These are phyloP conservation scores for Metarhizium brunneum DNA, from an alignment of 2,329 filamentous ascomycete species.

Conservation along the genomic window DNA sequence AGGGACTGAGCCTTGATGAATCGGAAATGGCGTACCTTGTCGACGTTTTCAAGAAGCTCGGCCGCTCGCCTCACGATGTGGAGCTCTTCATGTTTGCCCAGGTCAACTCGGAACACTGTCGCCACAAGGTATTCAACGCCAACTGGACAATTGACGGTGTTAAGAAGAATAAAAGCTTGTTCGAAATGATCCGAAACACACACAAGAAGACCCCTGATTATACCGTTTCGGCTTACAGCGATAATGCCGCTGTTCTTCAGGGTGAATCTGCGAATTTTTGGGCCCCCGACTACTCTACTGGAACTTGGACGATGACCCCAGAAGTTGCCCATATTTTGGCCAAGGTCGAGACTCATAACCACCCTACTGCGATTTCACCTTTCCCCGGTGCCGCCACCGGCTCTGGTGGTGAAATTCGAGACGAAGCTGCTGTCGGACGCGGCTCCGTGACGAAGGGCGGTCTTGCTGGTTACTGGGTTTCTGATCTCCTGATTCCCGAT, in stretches of 20 bases:
- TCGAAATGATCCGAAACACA: conserved; percentile 94
- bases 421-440: conserved; percentile 87
- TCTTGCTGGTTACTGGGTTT: conserved; percentile 87
- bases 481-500: conserved; percentile 82
- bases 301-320: conserved; percentile 79
- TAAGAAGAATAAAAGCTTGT: conserved; percentile 70
- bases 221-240: conserved; percentile 93
- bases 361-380: conserved; percentile 90
- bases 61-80: conserved; percentile 70
- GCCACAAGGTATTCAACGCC: conserved; percentile 89
- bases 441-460: conserved; percentile 91
- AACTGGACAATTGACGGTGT: conserved; percentile 90
- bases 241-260: conserved; percentile 83
- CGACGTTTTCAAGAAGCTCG: conserved; percentile 37
- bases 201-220: conserved; percentile 72
- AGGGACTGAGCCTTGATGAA: conserved; percentile 78
- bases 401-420: conserved; percentile 89
- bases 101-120: conserved; percentile 93
- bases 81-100: conserved; percentile 99
- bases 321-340: conserved; percentile 80
- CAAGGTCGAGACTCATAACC: conserved; percentile 98
- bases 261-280: conserved; percentile 47
- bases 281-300: conserved; percentile 79
- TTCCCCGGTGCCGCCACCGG: conserved; percentile 91
- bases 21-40: conserved; percentile 91